Base-by-base conservation (phyloP, 2,329 filamentous ascomycete species). In the Plenodomus tracheiphilus region DNA sequence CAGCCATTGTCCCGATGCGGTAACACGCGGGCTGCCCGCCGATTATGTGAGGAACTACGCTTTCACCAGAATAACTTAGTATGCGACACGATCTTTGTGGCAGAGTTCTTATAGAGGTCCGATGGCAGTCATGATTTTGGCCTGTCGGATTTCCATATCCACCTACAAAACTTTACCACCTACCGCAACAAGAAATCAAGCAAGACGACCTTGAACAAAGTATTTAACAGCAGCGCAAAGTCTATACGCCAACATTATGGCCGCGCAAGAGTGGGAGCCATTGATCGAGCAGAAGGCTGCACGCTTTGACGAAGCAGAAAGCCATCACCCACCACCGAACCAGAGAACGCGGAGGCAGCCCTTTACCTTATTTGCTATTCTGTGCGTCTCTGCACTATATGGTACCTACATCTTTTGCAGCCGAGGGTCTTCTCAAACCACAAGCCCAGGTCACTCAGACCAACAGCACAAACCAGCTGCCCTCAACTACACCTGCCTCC, bases 401-500 rank as follows among this genome's bases (percentile, higher is more conserved):
- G 45, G 51, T 25, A 41, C 34, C 9, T 48, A 47, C 28, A 41
- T 21, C 8, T 25, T 51, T 16, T 50, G 25, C 20, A 46, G 4
- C 20, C 39, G 38, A 28, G n/a, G 51, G 18, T n/a, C 22, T 16
- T 13, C 21, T 21, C 9, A 18, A 18, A 7, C 34, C 15, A 25
- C 41, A 15, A 17, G 22, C n/a, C 20, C 43, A 11, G 17, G 16
- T 17, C 38, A 43, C 2, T 7, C 35, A 4, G 18, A 40, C 16
- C 21, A 15, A 15, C n/a, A 28, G 1, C 35, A 42, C 2, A 22
- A 2, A 15, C 13, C 41, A 11, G n/a, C 35, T 6, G 19, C 45
- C 2, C 64, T 55, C 3, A 69, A 64, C 22, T 69, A 69, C 44
- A 66, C 66, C 22, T 72, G 69, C 43, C 51, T 56, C 47, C 74